A percentile compares a stretch with the other conserved stretches of the same genome.
These are phyloP conservation scores for Parastagonospora avenae DNA, from an alignment of 2,329 filamentous ascomycete genomes.

Conservation along the genomic window DNA sequence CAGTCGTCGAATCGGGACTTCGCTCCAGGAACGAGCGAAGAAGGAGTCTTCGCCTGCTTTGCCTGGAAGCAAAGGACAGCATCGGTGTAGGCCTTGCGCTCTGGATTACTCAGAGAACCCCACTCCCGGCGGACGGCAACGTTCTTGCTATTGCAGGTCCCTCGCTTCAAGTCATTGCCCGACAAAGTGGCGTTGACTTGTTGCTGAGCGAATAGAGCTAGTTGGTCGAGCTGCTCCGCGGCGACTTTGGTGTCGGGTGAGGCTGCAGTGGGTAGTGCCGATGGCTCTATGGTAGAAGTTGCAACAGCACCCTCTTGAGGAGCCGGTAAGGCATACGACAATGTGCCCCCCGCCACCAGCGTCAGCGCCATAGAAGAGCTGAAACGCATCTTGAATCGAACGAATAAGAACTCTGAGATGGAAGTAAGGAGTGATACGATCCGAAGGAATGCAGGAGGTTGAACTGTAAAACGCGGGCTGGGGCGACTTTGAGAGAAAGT, in stretches of 20 bases:
- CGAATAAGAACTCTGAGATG: background rate
- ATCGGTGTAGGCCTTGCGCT: slow-evolving; percentile 43
- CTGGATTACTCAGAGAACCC: slow-evolving; percentile 26
- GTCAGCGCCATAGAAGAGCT: slow-evolving; percentile 25
- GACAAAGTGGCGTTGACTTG: slow-evolving; percentile 21
- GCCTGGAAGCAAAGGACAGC: slow-evolving; percentile 43
- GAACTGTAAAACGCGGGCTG: slow-evolving; percentile 1
- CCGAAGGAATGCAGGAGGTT: background rate
- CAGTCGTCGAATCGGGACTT: slow-evolving; percentile 45
- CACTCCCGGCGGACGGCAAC: slow-evolving; percentile 37
- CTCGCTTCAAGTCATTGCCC: slow-evolving; percentile 24
- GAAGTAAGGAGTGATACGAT: background rate
- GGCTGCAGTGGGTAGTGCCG: slow-evolving; percentile 22
- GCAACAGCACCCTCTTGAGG: slow-evolving; percentile 19
- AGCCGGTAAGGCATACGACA: slow-evolving; percentile 31
- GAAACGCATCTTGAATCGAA: slow-evolving; percentile 30
- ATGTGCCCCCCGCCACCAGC: slow-evolving; percentile 27
- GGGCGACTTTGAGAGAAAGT: background rate
- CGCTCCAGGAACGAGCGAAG: slow-evolving; percentile 33
- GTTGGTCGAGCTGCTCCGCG: slow-evolving; percentile 27
- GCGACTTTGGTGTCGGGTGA: slow-evolving; percentile 29
- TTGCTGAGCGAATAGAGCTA: slow-evolving; percentile 26
- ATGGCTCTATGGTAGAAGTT: slow-evolving; percentile 6
- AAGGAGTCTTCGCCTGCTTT: slow-evolving; percentile 36
- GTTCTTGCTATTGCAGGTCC: slow-evolving; percentile 28